These are phyloP conservation scores for Sporothrix schenckii DNA, from an alignment of 2,329 filamentous ascomycete genomes.

Conservation along the genomic window DNA sequence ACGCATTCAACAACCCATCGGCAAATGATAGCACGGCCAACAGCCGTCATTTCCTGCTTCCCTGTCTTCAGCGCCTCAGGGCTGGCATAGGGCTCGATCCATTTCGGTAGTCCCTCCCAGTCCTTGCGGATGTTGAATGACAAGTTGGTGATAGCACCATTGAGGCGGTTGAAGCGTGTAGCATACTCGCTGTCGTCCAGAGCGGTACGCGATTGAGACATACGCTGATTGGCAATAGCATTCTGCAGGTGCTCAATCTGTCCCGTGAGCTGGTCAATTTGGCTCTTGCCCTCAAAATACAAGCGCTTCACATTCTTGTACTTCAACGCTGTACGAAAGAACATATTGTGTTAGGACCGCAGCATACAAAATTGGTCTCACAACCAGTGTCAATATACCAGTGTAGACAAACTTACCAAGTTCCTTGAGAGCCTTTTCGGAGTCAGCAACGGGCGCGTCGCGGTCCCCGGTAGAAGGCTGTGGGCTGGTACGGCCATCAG, in stretches of 20 bases:
- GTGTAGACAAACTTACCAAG: constrained; percentile 50
- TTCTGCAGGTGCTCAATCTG: constrained; percentile 96
- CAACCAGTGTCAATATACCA: no score
- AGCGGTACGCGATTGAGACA: constrained; percentile 90
- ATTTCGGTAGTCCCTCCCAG: constrained; percentile 79
- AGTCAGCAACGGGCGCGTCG: constrained; percentile 45
- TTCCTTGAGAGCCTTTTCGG: constrained; percentile 61
- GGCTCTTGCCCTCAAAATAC: constrained; percentile 92
- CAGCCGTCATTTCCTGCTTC: constrained; percentile 96
- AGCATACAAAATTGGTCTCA: neutral
- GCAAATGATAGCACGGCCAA: constrained; percentile 85
- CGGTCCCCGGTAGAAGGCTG: constrained; percentile 54
- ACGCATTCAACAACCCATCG: constrained; percentile 90
- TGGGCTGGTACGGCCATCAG: constrained; percentile 60
- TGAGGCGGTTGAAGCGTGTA: constrained; percentile 84
- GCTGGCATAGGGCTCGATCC: constrained; percentile 80
- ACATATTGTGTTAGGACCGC: neutral
- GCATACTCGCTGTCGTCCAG: constrained; percentile 94
- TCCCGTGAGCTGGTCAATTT: constrained; percentile 83
- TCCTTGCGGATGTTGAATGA: constrained; percentile 96
- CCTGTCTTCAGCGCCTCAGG: constrained; percentile 81
- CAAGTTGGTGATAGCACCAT: constrained; percentile 91
- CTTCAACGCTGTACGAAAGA: constrained; percentile 61
- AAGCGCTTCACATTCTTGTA: constrained; percentile 98
- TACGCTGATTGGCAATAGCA: constrained; percentile 91